Percentiles rank a stretch among this genome's conserved stretches.
Conservation (phyloP, 2,329 filamentous ascomycete species). For the Pseudopyricularia javanii region DNA sequence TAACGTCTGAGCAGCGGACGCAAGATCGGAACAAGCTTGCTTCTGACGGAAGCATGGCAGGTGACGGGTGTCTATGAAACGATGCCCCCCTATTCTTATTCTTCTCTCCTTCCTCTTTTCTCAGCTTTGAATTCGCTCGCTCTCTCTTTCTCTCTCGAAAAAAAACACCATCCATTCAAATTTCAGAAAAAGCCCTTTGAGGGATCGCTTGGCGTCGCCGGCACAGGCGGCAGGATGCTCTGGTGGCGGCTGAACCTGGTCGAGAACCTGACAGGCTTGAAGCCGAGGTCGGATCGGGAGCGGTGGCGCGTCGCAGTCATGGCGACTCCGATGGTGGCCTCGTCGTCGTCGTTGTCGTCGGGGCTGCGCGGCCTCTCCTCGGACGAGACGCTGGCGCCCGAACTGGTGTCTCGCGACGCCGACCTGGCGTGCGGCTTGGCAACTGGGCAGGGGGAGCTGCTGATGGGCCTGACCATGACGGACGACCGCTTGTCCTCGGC, state of each 20-base stretch:
- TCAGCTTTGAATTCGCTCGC: too few relatives aligned
- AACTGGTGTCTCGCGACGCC: background rate
- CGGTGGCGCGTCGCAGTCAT: background rate
- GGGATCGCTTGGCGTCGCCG: background rate
- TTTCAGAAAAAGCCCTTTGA: background rate
- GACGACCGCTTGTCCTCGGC: background rate
- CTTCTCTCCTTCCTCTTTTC: too few relatives aligned
- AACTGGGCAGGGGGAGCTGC: background rate
- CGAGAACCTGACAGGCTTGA: background rate
- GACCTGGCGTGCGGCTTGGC: background rate
- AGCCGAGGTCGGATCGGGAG: background rate
- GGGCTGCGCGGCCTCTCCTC: too few relatives aligned
- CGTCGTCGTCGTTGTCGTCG: background rate
- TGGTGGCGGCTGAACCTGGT: background rate
- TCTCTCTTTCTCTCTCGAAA: too few relatives aligned
- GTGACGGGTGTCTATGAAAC: too few relatives aligned
- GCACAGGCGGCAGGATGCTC: background rate
- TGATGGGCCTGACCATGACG: background rate
- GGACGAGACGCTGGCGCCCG: background rate
- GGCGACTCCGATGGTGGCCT: background rate
- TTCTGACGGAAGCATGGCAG: too few relatives aligned
- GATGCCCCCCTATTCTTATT: too few relatives aligned
- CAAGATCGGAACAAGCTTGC: too few relatives aligned
- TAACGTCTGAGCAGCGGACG: background rate
- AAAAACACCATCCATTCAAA: background rate